Base-by-base conservation (phyloP, 495 filamentous ascomycete genomes). In the Zalerion maritima region DNA sequence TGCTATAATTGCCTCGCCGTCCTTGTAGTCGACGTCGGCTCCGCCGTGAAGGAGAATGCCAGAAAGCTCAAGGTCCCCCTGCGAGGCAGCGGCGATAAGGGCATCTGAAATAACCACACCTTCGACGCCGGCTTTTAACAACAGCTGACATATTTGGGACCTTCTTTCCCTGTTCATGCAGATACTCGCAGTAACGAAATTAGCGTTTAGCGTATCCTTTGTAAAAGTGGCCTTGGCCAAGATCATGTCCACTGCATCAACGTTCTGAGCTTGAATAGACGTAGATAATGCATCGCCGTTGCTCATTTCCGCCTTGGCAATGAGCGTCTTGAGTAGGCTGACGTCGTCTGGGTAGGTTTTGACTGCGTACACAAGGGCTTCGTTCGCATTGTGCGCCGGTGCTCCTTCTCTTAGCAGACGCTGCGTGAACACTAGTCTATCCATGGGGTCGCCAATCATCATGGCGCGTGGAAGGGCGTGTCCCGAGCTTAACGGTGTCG, bases 1-100 rank as follows among this genome's bases (percentile, higher is more conserved):
- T 29, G 58, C 55, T 5, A 66, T 40, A 10, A 66, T 40, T 2
- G 60, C 57, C 30, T 61, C 54, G 9, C 60, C 61, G 3, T 55
- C 47, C n/a, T 50, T 48, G 21, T 61, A 50, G 19, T 64, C 54
- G 3, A 58, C 43, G 14, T 47, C 54, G 4, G 57, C 58, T 0
- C 61, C 58, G 19, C 58, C 35, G 14, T 48, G 41, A 14, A 61
- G 38, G 18, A 66, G 39, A 7, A 60, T 38, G 2, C 36, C 38
- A n/a, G 54, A 59, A 10, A 61, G 50, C 12, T 40, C 44, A 9
- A 66, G 16, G 34, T 66, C 60, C 4, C 58, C 57, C 10, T 64
- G 57, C 6, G 53, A 32, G 3, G 58, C 55, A 2, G 61, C 58
- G 0, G 44, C 37, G 5, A 62, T 32, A 8, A 66, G 29, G 5